Evolutionary conservation across 768 basidiomycete genomes (phyloP).

Genomic region (Clavulina sp.): DNA sequence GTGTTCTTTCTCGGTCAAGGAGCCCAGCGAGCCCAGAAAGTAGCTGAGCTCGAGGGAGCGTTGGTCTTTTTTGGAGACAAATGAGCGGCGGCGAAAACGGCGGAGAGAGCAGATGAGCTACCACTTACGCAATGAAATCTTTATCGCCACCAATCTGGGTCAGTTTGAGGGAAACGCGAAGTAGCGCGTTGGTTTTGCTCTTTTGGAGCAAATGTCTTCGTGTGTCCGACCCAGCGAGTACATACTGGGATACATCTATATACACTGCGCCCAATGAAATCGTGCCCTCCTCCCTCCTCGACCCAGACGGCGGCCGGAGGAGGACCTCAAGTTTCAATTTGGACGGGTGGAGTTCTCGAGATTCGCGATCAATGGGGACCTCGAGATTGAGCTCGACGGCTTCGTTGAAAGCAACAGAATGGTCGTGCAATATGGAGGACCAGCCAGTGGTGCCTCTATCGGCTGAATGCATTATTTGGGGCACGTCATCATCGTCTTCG

Average conservation of each 20-base stretch:
- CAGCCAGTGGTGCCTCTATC: constrained; percentile 45
- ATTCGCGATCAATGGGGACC: constrained; percentile 39
- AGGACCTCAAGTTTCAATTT: constrained; percentile 47
- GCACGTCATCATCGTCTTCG: constrained; percentile 9
- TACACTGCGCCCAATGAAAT: constrained; percentile 47
- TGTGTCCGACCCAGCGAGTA: constrained; percentile 36
- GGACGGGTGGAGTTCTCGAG: constrained; percentile 31
- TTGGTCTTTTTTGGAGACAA: constrained; percentile 22
- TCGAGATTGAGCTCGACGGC: constrained; percentile 39
- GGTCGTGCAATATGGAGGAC: constrained; percentile 37
- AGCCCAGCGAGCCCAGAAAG: constrained; percentile 47
- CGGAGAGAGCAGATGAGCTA: background rate
- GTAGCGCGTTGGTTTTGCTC: constrained; percentile 63
- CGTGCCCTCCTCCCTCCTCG: constrained; percentile 39
- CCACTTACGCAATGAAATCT: constrained; percentile 29
- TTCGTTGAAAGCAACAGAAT: constrained; percentile 46
- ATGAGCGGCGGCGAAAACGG: background rate
- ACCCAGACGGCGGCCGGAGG: constrained; percentile 15
- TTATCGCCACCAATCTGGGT: constrained; percentile 37
- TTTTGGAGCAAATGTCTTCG: constrained; percentile 50
- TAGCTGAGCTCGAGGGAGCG: constrained; percentile 55
- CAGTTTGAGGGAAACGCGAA: constrained; percentile 51
- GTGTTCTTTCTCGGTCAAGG: constrained; percentile 22
- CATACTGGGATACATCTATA: constrained; percentile 63
- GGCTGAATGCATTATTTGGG: constrained; percentile 9